Base-by-base conservation (phyloP, 78 protist genomes). In the Emiliania huxleyi region DNA sequence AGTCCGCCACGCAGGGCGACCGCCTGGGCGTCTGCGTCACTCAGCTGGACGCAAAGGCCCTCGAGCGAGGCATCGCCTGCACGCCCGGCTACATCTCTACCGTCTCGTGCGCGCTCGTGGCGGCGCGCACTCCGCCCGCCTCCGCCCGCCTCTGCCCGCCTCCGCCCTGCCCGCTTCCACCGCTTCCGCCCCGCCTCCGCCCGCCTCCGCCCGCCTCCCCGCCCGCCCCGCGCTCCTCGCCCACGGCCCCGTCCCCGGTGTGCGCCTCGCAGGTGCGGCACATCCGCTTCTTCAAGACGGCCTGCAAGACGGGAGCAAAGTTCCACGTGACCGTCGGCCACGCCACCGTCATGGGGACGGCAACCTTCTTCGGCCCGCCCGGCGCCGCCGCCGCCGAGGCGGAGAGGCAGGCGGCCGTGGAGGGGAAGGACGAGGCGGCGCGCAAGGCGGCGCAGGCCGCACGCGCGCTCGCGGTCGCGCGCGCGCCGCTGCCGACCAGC, bases 271-370 rank as follows among this genome's bases (percentile, higher is more conserved):
- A 48, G 55, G 75, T 62, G 75, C 55, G 89, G 42, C 89, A 44
- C 37, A 33, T 43, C 81, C 37, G 73, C 40, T 49, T 77, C 69
- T 37, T 26, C 69, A 38, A 46, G 95, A 22, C 92, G 77, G 38
- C 45, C 44, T 85, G 45, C 45, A n/a, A 12, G 46, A 44, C 97
- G 15, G 69, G 90, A 37, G 49, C 93, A 43, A 96, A 98, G 91
- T 96, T 97, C 71, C 99, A 98, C 87, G 43, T 97, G 37, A 94
- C 99, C 4, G 89, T 98, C 37, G 99, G 99, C 3, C 99, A 98
- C 94, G n/a, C 96, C 43, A 98, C 99, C 44, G 85, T 77, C 35
- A 77, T 77, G 85, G 85, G 85, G 46, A 21, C 48, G 29, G 48
- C 85, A 45, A 77, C 85, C 85, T 77, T 77, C 48, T 77, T 77